These are phyloP conservation scores for Alternaria solani DNA, from an alignment of 2,329 filamentous ascomycete species.

Conservation along the genomic window DNA sequence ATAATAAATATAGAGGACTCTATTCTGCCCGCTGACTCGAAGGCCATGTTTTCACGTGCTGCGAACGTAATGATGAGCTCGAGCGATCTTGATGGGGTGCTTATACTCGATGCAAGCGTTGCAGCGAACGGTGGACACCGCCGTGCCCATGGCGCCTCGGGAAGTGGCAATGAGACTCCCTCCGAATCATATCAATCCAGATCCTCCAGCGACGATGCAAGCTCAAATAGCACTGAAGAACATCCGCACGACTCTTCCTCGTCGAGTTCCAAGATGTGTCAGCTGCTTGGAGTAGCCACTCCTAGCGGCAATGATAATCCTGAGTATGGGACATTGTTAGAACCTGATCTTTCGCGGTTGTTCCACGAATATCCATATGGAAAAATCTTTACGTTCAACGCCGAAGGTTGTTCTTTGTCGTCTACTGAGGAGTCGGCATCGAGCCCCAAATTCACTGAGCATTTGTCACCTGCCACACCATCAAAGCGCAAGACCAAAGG, in stretches of 20 bases:
- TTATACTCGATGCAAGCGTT: constrained; percentile 47
- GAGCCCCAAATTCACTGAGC: constrained; percentile 5
- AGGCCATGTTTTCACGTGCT: constrained; percentile 45
- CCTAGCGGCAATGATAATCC: constrained; percentile 9
- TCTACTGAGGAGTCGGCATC: constrained; percentile 29
- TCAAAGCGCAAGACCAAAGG: constrained; percentile 11
- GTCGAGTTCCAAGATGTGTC: constrained; percentile 27
- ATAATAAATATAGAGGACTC: constrained; percentile 21
- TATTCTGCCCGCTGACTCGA: constrained; percentile 40
- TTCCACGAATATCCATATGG: constrained; percentile 36
- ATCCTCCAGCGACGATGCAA: constrained; percentile 28
- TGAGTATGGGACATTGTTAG: constrained; percentile 23
- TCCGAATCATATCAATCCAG: constrained; percentile 23
- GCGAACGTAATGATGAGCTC: constrained; percentile 44
- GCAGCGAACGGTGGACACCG: constrained; percentile 29
- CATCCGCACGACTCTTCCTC: not conserved
- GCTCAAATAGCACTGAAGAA: not conserved
- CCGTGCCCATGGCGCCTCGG: constrained; percentile 14
- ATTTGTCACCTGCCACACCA: not conserved
- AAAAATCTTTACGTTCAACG: constrained; percentile 36
- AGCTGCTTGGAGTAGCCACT: constrained; percentile 35
- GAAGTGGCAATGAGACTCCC: constrained; percentile 9
- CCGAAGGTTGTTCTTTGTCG: constrained; percentile 25
- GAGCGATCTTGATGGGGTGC: constrained; percentile 44
- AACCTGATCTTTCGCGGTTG: constrained; percentile 31